Conservation (phyloP, 2,329 filamentous ascomycete genomes). For the Fulvia fulva region DNA sequence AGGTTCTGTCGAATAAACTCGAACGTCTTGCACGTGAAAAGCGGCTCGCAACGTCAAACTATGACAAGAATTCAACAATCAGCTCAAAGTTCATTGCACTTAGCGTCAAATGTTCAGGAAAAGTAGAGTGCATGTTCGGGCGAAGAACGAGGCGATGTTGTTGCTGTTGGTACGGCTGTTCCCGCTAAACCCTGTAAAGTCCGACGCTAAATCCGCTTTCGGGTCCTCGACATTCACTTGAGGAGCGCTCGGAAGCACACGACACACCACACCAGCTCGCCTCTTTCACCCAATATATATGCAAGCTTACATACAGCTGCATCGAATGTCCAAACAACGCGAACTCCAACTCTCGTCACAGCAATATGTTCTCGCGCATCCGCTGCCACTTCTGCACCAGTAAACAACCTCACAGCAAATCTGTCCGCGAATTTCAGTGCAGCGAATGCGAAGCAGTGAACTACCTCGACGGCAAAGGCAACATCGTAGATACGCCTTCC, state of each 20-base stretch:
- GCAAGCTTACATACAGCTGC: not conserved
- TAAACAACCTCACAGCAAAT: constrained; percentile 58
- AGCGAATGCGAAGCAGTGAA: constrained; percentile 79
- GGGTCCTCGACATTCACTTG: not conserved
- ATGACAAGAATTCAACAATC: no score
- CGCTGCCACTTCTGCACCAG: constrained; percentile 80
- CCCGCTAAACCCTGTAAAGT: not conserved
- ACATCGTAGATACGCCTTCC: constrained; percentile 82
- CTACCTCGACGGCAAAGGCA: constrained; percentile 83
- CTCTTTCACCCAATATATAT: not conserved
- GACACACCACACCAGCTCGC: not conserved
- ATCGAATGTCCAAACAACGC: not conserved
- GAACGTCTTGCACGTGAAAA: no score
- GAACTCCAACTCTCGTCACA: not conserved
- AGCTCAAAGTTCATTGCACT: no score
- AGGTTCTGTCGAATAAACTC: no score
- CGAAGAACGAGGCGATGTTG: not conserved
- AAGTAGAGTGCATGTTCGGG: not conserved
- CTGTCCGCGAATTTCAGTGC: constrained; percentile 68
- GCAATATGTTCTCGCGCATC: constrained; percentile 27
- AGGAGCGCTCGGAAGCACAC: not conserved
- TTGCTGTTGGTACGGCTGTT: not conserved
- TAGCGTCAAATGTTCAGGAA: no score
- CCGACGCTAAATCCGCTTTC: not conserved
- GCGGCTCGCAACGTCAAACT: no score